phyloP scores from a whole-genome alignment of 495 filamentous ascomycete genomes.

The Penicillium riverlandense region DNA sequence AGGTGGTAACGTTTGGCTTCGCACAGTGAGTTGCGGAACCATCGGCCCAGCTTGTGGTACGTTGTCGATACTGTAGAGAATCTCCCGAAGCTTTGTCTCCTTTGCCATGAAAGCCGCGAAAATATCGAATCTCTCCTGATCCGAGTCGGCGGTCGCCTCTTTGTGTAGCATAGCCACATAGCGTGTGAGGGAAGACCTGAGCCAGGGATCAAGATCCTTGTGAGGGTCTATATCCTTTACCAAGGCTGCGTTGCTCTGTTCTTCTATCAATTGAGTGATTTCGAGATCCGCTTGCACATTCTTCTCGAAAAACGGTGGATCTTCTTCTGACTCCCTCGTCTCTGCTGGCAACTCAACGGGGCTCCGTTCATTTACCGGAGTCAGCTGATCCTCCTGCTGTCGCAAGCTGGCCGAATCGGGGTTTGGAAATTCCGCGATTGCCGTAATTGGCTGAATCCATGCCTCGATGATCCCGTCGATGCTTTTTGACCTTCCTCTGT shows the following conservation, averaged over 20 bases:
- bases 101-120: constrained; percentile 45
- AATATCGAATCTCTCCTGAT: constrained; percentile 43
- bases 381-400: no score
- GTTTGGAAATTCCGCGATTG: no score
- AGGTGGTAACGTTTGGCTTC: no score
- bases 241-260: background rate
- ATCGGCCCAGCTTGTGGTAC: constrained; percentile 10
- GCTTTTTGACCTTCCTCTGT: constrained; percentile 16
- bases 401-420: no score
- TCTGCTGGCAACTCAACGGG: no score
- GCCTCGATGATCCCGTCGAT: constrained; percentile 40
- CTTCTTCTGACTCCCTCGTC: no score
- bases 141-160: constrained; percentile 41
- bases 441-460: constrained; percentile 27
- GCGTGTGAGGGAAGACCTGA: constrained; percentile 43
- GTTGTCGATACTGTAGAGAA: constrained; percentile 44
- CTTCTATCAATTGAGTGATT: background rate
- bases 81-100: constrained; percentile 45
- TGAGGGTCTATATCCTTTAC: constrained; percentile 30
- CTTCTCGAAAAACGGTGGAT: no score
- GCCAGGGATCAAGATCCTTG: constrained; percentile 47
- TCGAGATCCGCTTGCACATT: no score
- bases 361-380: no score
- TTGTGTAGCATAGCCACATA: constrained; percentile 48
- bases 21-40: constrained; percentile 3